These are phyloP conservation scores for Babesia bovis DNA, from an alignment of 169 alveolate species.

Conservation along the genomic window DNA sequence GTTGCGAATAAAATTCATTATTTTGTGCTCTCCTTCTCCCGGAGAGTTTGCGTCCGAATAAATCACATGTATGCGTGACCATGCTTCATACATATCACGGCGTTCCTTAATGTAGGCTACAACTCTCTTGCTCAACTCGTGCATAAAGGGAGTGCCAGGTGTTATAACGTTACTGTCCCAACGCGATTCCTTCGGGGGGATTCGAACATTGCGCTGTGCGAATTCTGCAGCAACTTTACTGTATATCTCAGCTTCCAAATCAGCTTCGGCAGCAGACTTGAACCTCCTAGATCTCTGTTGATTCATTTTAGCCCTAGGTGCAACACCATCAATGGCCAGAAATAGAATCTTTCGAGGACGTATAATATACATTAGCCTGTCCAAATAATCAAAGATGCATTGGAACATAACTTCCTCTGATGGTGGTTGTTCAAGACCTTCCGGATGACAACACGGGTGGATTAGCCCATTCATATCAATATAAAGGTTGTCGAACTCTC, in stretches of 20 bases:
- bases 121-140: slow-evolving; percentile 78
- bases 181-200: slow-evolving; percentile 60
- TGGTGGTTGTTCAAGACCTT: slow-evolving; percentile 82
- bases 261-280: slow-evolving; percentile 82
- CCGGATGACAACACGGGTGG: slow-evolving; percentile 97
- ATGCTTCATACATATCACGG: slow-evolving; percentile 84
- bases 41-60: slow-evolving; percentile 97
- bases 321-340: slow-evolving; percentile 99
- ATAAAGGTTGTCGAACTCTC: slow-evolving; percentile 92
- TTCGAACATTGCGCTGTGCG: slow-evolving; percentile 54
- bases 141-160: slow-evolving; percentile 99
- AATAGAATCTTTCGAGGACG: slow-evolving; percentile 92
- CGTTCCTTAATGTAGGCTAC: slow-evolving; percentile 88
- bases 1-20: slow-evolving; percentile 93
- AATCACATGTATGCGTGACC: slow-evolving; percentile 89
- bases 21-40: slow-evolving; percentile 99
- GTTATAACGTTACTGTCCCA: slow-evolving; percentile 98
- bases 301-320: slow-evolving; percentile 99
- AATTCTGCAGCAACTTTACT: slow-evolving; percentile 68
- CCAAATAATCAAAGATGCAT: slow-evolving; percentile 89
- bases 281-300: slow-evolving; percentile 96
- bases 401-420: slow-evolving; percentile 92
- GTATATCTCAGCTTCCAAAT: slow-evolving; percentile 73
- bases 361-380: slow-evolving; percentile 89
- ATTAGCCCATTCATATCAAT: slow-evolving; percentile 99